phyloP scores from a whole-genome alignment of 2,329 filamentous ascomycete genomes.

The Penicillium verrucosum region DNA sequence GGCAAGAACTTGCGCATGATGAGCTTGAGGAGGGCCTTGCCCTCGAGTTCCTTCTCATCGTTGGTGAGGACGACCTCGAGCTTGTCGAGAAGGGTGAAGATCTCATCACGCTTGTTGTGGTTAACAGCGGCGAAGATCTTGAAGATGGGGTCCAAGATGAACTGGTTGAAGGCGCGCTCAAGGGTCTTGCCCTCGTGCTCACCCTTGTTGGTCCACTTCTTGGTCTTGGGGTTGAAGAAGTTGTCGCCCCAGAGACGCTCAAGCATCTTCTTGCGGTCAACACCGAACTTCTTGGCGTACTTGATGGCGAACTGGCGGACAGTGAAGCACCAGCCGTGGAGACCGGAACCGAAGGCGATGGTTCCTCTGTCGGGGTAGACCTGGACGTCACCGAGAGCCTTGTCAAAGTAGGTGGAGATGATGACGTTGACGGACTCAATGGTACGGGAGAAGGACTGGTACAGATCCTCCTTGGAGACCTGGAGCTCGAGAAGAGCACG shows the following conservation, averaged over 20 bases:
- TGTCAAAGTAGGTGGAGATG: conserved; percentile 98
- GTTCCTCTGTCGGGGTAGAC: conserved; percentile 98
- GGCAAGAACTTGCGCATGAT: conserved; percentile 99
- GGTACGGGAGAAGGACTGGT: conserved; percentile 99
- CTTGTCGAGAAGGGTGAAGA: conserved; percentile 79
- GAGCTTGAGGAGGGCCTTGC: conserved; percentile 96
- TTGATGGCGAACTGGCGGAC: conserved; percentile 92
- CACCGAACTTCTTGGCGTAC: conserved; percentile 99
- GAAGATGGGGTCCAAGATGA: conserved; percentile 99
- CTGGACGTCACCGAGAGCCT: conserved; percentile 93
- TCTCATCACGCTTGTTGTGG: conserved; percentile 98
- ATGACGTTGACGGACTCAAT: conserved; percentile 99
- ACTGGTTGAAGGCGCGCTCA: conserved; percentile 99
- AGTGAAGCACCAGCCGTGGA: conserved; percentile 99
- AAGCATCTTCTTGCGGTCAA: conserved; percentile 99
- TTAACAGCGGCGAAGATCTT: conserved; percentile 95
- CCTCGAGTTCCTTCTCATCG: conserved; percentile 90
- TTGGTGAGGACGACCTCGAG: conserved; percentile 84
- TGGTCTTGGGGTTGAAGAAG: conserved; percentile 99
- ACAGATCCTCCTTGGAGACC: conserved; percentile 97
- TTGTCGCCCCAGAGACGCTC: conserved; percentile 99
- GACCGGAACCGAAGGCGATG: conserved; percentile 98
- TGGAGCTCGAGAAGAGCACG: conserved; percentile 98
- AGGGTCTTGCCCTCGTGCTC: conserved; percentile 81
- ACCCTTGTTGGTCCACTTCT: conserved; percentile 96